Percentiles rank a stretch among this genome's conserved stretches.
These are phyloP conservation scores for Cydonia oblonga DNA, from an alignment of 331 rosid genomes.

Conservation along the genomic window DNA sequence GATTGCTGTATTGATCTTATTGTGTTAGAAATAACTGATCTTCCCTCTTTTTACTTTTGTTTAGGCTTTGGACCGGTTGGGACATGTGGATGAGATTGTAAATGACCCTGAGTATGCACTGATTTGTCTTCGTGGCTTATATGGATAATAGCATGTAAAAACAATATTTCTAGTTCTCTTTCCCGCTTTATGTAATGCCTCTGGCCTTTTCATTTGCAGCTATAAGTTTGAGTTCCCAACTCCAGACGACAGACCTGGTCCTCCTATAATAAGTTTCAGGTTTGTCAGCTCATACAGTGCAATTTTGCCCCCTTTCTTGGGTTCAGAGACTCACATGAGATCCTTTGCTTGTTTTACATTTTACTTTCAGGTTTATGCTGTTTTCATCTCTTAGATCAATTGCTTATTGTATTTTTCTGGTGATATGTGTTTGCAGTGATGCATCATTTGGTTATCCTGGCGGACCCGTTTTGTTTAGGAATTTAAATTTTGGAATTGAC, in stretches of 20 bases:
- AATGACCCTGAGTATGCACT: conserved; percentile 91
- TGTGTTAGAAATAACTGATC: not conserved
- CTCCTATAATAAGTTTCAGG: conserved; percentile 99
- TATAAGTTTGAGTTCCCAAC: conserved; percentile 99
- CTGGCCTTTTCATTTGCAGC: conserved; percentile 41
- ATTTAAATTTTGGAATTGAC: conserved; percentile 96
- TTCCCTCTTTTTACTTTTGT: not conserved
- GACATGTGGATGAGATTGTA: conserved; percentile 23
- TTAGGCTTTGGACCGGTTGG: conserved; percentile 80
- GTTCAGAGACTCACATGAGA: not conserved
- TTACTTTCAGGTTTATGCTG: not conserved
- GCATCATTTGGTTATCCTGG: conserved; percentile 99
- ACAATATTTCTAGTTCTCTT: not conserved
- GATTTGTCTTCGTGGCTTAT: conserved; percentile 11
- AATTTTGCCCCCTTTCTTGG: not conserved
- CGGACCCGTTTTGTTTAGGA: conserved; percentile 76
- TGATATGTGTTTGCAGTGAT: conserved; percentile 51
- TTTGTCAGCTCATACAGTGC: not conserved
- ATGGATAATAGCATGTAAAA: not conserved
- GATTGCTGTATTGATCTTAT: not conserved
- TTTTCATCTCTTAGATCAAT: not conserved
- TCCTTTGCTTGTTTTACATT: not conserved
- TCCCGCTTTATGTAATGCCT: conserved; percentile 1
- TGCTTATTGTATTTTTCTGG: not conserved
- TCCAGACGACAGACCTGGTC: conserved; percentile 97